Base-by-base conservation (phyloP, 805 yeast species). In the Wickerhamiella azymoides region DNA sequence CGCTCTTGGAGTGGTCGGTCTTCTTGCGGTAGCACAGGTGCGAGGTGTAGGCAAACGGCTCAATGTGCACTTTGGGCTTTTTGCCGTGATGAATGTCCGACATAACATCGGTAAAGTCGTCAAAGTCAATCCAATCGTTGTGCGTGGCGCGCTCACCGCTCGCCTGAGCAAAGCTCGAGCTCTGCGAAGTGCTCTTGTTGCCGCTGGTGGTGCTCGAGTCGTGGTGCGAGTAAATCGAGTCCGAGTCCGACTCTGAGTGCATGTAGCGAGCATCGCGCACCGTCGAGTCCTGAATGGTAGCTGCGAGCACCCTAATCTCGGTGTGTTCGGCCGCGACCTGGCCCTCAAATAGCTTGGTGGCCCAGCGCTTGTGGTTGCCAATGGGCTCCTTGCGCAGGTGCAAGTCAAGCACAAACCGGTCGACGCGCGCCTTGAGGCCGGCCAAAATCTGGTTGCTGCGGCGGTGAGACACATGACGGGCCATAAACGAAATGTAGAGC, bases 101-200 rank as follows among this genome's bases (percentile, higher is more conserved):
- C 49, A 80, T 83, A 37, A 85, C 57, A 53, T 86, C 96, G 10
- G 74, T 65, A 53, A 74, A 86, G 58, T 86, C 96, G 47, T 81
- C 80, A 18, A 67, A 62, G 55, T 85, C 93, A 40, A 75, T 67
- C 96, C 96, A 86, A 2, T 63, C 56, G 4, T 60, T 52, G 45
- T 62, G 45, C 6, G 40, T 24, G 7, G 44, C 27, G 16, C 44
- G 16, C 16, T 30, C 14, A n/a, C 33, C 16, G 9, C 16, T n/a
- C 19, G 40, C 10, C 18, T 36, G 16, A 13, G 19, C 10, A 25
- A 52, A 49, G 7, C 47, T 49, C 10, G 52, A 46, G 11, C 52
- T 39, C 1, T 66, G 41, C 36, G 56, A 47, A 10, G 51, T 35
- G 13, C 38, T 17, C n/a, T 30, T 24, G 3, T 46, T 49, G n/a